Evolutionary conservation across 2,329 filamentous ascomycete genomes (phyloP), one percentile per base, ranked within the genome.

Genomic region (Dactylellina leptospora): DNA sequence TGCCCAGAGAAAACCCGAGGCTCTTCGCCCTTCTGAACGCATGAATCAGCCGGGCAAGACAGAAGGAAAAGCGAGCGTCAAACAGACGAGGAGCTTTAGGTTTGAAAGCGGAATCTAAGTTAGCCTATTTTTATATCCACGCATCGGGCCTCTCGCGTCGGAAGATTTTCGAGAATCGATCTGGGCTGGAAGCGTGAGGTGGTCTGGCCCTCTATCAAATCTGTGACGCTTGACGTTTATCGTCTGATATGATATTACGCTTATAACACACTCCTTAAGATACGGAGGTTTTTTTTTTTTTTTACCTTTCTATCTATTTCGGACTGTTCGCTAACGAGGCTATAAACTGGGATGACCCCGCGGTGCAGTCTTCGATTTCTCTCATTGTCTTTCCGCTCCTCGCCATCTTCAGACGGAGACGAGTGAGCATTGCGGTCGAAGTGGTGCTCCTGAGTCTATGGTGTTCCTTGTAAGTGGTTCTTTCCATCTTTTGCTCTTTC

Each of bases 381-480:
- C 42, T 73, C 33, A 20, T 73, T 20, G 40, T 56, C 47, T 73
- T 68, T 33, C 55, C 69, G 28, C 42, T 73, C 22, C 61, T 73
- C 40, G 25, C 56, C 56, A 58, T 58, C 9, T 55, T 68, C 47
- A 42, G 62, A 66, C 60, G 62, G 36, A 61, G 69, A 53, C 60
- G 69, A 45, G 40, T 68, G 18, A 68, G 69, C 44, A 61, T 73
- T 42, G 61, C 50, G 40, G 58, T 73, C 40, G 69, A 73, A n/a
- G 69, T 68, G 10, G 51, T 73, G 22, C 61, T 73, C 10, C 42
- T 73, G 16, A 45, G 47, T 16, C 69, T 73, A 3, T 73, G 69
- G 69, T 73, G 61, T 27, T 73, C 69, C 48, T 73, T 73, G 69
- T 73, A 62, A 73, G 69, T 73, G 16, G 11, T 11, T 20, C 8